Conservation (phyloP, 257 asterid genomes). For the Sherardia arvensis region DNA sequence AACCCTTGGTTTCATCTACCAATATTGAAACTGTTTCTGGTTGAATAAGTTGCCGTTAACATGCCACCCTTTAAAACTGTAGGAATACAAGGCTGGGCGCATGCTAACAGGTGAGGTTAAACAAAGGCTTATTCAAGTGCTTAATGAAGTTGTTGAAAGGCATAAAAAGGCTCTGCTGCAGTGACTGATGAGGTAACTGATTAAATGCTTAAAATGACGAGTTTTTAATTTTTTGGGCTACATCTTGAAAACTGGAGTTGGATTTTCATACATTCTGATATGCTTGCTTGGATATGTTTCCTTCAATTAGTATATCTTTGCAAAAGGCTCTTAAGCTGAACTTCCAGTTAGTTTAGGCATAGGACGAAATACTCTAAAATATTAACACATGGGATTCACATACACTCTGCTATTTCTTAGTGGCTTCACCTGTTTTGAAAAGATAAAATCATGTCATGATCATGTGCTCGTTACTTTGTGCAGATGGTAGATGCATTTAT, state of each 20-base stretch:
- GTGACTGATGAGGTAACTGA: slow-evolving; percentile 82
- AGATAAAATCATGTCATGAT: neutral
- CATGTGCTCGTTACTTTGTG: slow-evolving; percentile 10
- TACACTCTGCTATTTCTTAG: neutral
- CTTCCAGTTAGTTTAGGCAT: too few relatives aligned
- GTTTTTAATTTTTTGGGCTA: neutral
- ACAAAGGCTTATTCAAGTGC: slow-evolving; percentile 56
- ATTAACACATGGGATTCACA: neutral
- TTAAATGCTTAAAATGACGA: neutral
- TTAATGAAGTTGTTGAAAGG: slow-evolving; percentile 73
- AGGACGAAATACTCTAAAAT: neutral
- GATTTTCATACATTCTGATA: neutral
- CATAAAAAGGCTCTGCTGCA: slow-evolving; percentile 66
- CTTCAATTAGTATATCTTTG: neutral
- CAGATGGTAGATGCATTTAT: slow-evolving; percentile 92
- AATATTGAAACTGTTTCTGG: neutral
- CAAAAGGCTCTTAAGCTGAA: neutral
- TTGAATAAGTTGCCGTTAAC: neutral
- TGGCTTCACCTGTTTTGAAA: neutral
- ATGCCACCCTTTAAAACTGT: slow-evolving; percentile 6
- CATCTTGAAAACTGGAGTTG: neutral
- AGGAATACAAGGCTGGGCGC: slow-evolving; percentile 89
- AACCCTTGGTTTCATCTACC: neutral
- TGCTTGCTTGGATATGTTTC: neutral
- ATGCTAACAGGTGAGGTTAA: slow-evolving; percentile 95